These are phyloP conservation scores for Meripilus lineatus DNA, from an alignment of 1,284 basidiomycete species.

Conservation along the genomic window DNA sequence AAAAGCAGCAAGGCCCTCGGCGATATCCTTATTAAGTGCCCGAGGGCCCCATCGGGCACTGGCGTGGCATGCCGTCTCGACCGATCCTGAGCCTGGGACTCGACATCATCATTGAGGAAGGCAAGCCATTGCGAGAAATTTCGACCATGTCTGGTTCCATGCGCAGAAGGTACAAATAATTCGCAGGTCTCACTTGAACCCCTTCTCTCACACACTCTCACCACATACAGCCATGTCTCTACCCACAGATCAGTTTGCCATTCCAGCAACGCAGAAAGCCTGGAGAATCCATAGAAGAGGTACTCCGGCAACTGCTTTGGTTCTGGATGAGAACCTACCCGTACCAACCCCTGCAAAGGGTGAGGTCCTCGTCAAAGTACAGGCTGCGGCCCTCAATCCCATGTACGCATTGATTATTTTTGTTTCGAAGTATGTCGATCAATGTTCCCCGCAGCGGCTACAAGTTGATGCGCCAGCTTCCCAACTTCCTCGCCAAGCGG, in stretches of 20 bases:
- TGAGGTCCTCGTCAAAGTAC: slow-evolving; percentile 56
- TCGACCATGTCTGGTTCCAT: no score
- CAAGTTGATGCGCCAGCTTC: slow-evolving; percentile 50
- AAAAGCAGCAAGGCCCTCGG: no score
- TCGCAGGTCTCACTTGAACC: neutral
- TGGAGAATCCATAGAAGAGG: slow-evolving; percentile 31
- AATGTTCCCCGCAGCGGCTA: slow-evolving; percentile 37
- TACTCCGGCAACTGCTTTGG: slow-evolving; percentile 40
- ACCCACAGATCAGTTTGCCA: neutral
- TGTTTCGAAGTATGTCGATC: neutral
- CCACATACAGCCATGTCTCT: neutral
- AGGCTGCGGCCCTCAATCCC: slow-evolving; percentile 65
- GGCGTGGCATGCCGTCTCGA: no score
- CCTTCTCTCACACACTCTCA: neutral
- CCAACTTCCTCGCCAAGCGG: slow-evolving; percentile 42
- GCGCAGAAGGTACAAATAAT: no score
- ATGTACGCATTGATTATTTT: slow-evolving; percentile 37
- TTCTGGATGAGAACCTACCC: slow-evolving; percentile 38
- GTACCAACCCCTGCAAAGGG: slow-evolving; percentile 39
- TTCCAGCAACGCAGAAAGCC: slow-evolving; percentile 24
- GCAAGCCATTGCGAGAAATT: no score
- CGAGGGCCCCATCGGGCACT: no score
- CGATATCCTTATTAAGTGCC: no score
- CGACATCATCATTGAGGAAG: no score
- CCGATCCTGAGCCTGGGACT: no score